Percentiles rank a stretch among this genome's conserved stretches.
phyloP scores from a whole-genome alignment of 2,329 filamentous ascomycete species.

The Leptographium flavum region DNA sequence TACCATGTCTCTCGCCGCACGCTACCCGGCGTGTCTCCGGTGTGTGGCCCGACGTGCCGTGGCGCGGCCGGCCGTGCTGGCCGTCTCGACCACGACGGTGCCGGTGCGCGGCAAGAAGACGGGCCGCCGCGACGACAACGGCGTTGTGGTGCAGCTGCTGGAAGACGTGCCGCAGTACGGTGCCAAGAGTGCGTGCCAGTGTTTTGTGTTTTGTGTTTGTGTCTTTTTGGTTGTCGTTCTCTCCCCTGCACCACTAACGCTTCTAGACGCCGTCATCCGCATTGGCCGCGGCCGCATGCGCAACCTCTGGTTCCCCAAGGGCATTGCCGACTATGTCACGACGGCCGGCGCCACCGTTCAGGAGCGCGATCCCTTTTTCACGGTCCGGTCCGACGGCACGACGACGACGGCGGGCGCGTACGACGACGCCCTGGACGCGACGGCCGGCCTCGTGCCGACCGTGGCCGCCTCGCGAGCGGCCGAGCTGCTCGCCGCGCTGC shows the following conservation, averaged over 20 bases:
- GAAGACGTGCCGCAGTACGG: slow-evolving; percentile 25
- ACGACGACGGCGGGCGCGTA: no score
- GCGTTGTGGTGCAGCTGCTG: slow-evolving; percentile 29
- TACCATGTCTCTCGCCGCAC: not conserved
- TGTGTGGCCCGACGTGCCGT: slow-evolving; percentile 3
- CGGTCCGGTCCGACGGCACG: no score
- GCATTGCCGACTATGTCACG: slow-evolving; percentile 23
- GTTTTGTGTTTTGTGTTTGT: slow-evolving; percentile 1
- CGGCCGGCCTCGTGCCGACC: not conserved
- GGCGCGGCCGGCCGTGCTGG: not conserved
- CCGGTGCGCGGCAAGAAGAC: slow-evolving; percentile 20
- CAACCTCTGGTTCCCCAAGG: slow-evolving; percentile 20
- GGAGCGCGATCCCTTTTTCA: slow-evolving; percentile 18
- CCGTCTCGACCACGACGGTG: not conserved
- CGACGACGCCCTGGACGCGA: not conserved
- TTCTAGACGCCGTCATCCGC: slow-evolving; percentile 19
- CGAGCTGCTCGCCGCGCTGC: slow-evolving; percentile 20
- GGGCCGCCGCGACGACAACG: slow-evolving; percentile 22
- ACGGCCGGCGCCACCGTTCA: slow-evolving; percentile 16
- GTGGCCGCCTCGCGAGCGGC: slow-evolving; percentile 21
- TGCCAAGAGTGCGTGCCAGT: slow-evolving; percentile 18
- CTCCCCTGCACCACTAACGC: not conserved
- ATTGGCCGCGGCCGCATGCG: slow-evolving; percentile 22
- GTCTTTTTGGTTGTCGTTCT: not conserved
- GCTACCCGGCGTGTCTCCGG: slow-evolving; percentile 8